phyloP scores from a whole-genome alignment of 257 asterid species.

The Capsicum rhomboideum region DNA sequence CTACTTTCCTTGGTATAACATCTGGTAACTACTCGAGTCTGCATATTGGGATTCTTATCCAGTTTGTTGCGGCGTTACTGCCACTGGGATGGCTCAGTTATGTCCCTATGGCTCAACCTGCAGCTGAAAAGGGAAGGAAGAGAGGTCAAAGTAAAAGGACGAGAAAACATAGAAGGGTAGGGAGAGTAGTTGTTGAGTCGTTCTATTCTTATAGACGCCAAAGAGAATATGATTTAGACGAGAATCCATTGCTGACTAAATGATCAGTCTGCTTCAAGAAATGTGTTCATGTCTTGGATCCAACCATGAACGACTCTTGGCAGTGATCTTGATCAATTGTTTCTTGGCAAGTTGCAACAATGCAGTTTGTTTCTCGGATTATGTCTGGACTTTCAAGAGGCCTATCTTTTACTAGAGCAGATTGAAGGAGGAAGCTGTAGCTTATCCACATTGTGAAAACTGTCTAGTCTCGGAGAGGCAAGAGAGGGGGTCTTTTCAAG shows the following conservation, averaged over 20 bases:
- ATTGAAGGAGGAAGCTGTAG: background rate
- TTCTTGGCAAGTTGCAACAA: background rate
- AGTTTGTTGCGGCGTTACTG: conserved; percentile 59
- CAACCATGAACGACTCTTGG: background rate
- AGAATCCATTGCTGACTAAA: background rate
- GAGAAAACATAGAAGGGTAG: conserved; percentile 47
- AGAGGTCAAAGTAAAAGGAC: conserved; percentile 35
- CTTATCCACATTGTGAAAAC: background rate
- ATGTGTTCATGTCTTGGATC: background rate
- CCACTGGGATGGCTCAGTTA: conserved; percentile 52
- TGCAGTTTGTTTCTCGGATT: background rate
- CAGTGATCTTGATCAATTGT: background rate
- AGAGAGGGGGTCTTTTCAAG: background rate
- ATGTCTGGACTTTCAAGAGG: background rate
- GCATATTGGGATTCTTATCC: conserved; percentile 57
- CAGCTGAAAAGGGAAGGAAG: conserved; percentile 32
- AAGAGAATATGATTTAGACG: conserved; percentile 47
- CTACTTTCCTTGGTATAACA: conserved; percentile 56
- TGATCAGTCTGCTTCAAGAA: background rate
- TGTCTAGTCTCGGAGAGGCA: background rate
- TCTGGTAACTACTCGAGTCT: conserved; percentile 54
- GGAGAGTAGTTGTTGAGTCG: conserved; percentile 37
- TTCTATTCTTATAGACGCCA: conserved; percentile 46
- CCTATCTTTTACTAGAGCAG: background rate
- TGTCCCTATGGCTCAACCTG: conserved; percentile 33